These are phyloP conservation scores for Backusella sp. DNA, from an alignment of 192 early-diverging fungal genomes.

Conservation along the genomic window DNA sequence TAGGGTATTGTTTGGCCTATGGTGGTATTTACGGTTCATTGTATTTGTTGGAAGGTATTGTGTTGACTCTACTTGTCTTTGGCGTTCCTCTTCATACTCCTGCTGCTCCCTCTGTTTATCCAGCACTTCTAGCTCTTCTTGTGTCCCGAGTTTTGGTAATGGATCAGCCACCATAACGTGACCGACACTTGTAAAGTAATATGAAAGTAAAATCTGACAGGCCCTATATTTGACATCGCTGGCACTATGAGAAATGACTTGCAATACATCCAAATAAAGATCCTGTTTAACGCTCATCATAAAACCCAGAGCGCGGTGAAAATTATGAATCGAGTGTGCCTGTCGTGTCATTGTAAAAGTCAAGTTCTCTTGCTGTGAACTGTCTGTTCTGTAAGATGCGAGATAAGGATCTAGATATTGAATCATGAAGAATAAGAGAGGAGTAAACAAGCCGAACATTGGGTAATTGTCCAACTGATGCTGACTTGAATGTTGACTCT, in stretches of 20 bases:
- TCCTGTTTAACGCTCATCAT: slow-evolving; percentile 49
- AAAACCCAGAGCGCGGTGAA: slow-evolving; percentile 46
- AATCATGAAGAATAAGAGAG: slow-evolving; percentile 46
- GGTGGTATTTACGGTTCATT: background rate
- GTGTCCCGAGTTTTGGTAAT: slow-evolving; percentile 30
- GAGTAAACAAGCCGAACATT: slow-evolving; percentile 46
- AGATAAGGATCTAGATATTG: slow-evolving; percentile 45
- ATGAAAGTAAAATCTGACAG: slow-evolving; percentile 43
- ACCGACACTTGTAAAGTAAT: slow-evolving; percentile 42
- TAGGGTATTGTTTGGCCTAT: background rate
- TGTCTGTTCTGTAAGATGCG: slow-evolving; percentile 9
- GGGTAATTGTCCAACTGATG: slow-evolving; percentile 40
- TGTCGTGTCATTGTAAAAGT: slow-evolving; percentile 12
- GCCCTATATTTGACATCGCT: slow-evolving; percentile 30
- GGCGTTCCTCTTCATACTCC: slow-evolving; percentile 15
- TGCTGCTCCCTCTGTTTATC: slow-evolving; percentile 24
- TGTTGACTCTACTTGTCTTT: background rate
- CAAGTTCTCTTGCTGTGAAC: background rate
- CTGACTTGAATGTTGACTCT: slow-evolving; percentile 29
- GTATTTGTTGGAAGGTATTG: slow-evolving; percentile 1
- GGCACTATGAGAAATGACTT: slow-evolving; percentile 48
- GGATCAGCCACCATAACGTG: slow-evolving; percentile 44
- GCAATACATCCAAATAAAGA: slow-evolving; percentile 48
- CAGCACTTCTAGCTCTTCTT: slow-evolving; percentile 21
- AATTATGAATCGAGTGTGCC: slow-evolving; percentile 39